Percentiles rank a stretch among this genome's conserved stretches.
Conservation (phyloP, 2,329 filamentous ascomycete genomes). For the Albifimbria verrucaria region DNA sequence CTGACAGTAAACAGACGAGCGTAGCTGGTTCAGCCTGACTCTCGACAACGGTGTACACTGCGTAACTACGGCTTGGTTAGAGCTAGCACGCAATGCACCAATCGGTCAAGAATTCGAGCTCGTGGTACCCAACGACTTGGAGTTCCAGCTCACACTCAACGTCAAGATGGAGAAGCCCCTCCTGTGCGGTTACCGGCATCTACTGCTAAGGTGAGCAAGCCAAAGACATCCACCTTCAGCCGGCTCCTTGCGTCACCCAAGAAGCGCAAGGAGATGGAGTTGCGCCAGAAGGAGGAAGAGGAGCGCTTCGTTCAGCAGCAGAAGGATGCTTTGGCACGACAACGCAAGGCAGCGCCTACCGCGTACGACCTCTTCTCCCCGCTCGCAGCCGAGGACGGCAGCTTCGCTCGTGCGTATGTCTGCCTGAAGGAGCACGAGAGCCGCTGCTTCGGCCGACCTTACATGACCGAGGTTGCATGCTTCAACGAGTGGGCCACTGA, state of each 20-base stretch:
- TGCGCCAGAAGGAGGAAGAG: slow-evolving; percentile 78
- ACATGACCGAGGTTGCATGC: slow-evolving; percentile 84
- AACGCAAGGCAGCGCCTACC: slow-evolving; percentile 61
- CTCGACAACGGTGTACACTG: slow-evolving; percentile 98
- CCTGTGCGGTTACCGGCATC: slow-evolving; percentile 56
- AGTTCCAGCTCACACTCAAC: slow-evolving; percentile 95
- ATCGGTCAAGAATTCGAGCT: slow-evolving; percentile 99
- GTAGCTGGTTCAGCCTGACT: slow-evolving; percentile 91
- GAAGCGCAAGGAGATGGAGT: slow-evolving; percentile 92
- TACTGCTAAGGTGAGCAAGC: slow-evolving; percentile 56
- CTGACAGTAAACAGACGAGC: slow-evolving; percentile 62
- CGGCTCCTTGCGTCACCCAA: slow-evolving; percentile 91
- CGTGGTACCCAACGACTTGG: slow-evolving; percentile 94
- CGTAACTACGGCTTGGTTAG: slow-evolving; percentile 93
- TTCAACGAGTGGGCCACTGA: slow-evolving; percentile 99
- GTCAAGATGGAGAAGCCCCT: slow-evolving; percentile 87
- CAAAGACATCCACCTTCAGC: slow-evolving; percentile 86
- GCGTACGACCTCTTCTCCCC: slow-evolving; percentile 86
- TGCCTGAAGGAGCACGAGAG: slow-evolving; percentile 90
- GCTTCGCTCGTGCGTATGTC: slow-evolving; percentile 90
- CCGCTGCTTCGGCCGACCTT: slow-evolving; percentile 82
- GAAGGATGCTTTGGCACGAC: slow-evolving; percentile 62
- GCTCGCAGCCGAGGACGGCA: slow-evolving; percentile 84
- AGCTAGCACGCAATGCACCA: slow-evolving; percentile 84
- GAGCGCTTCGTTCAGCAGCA: slow-evolving; percentile 65